Conservation (phyloP, 441 rosid genomes). For the Mallotus repandus region DNA sequence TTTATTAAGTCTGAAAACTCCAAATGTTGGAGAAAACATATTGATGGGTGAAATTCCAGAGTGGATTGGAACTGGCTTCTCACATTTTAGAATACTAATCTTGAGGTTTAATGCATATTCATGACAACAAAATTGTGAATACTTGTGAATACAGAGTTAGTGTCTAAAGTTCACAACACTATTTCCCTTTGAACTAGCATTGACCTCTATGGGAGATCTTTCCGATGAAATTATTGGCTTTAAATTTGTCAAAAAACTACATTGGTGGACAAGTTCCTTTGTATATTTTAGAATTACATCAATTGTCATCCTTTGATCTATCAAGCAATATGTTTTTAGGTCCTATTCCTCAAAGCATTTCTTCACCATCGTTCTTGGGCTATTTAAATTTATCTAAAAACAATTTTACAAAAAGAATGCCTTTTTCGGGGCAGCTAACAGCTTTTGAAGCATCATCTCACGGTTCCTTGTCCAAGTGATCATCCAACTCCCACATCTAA, state of each 20-base stretch:
- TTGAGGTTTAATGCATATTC: constrained; percentile 37
- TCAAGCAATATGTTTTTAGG: constrained; percentile 39
- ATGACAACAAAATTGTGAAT: constrained; percentile 36
- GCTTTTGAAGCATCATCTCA: constrained; percentile 39
- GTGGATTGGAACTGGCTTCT: constrained; percentile 32
- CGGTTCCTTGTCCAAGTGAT: constrained; percentile 19
- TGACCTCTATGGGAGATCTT: constrained; percentile 28
- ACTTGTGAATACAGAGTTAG: constrained; percentile 17
- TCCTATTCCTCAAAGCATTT: constrained; percentile 36
- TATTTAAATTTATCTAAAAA: constrained; percentile 39
- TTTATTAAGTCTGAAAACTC: too few relatives aligned
- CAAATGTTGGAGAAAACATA: constrained; percentile 34
- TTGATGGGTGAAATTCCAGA: constrained; percentile 30
- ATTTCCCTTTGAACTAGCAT: constrained; percentile 45
- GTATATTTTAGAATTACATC: constrained; percentile 30
- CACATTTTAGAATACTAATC: constrained; percentile 34
- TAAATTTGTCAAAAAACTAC: constrained; percentile 43
- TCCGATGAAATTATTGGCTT: not conserved
- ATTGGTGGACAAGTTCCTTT: constrained; percentile 27
- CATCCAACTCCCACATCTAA: not conserved
- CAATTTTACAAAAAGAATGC: constrained; percentile 38
- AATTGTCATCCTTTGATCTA: constrained; percentile 45
- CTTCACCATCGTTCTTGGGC: constrained; percentile 33
- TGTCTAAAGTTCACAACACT: constrained; percentile 31
- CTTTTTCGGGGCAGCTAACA: constrained; percentile 31